phyloP scores from a whole-genome alignment of 1,284 basidiomycete genomes.

The Mycosarcoma maydis region DNA sequence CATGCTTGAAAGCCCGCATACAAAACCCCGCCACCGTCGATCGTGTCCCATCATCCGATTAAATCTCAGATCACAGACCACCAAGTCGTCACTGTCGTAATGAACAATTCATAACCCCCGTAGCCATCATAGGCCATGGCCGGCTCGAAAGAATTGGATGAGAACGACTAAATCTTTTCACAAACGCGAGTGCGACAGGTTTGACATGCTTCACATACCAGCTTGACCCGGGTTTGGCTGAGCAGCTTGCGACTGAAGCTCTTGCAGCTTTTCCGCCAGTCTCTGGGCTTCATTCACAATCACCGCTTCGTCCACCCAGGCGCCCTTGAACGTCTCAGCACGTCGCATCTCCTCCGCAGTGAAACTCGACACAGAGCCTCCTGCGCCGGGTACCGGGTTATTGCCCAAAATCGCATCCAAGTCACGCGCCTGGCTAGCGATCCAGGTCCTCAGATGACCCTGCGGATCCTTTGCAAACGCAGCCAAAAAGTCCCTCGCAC shows the following conservation, averaged over 20 bases:
- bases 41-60: too few species aligned
- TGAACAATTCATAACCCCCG: too few species aligned
- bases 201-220: background rate
- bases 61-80: too few species aligned
- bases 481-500: conserved; percentile 85
- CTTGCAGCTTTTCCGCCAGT: conserved; percentile 58
- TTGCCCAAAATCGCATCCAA: conserved; percentile 80
- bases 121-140: too few species aligned
- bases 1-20: too few species aligned
- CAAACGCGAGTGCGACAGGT: too few species aligned
- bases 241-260: conserved; percentile 40
- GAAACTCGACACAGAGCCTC: conserved; percentile 69
- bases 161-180: too few species aligned
- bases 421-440: conserved; percentile 89
- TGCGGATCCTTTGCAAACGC: conserved; percentile 83
- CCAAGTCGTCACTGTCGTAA: too few species aligned
- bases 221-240: conserved; percentile 17
- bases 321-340: conserved; percentile 86
- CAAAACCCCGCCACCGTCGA: too few species aligned
- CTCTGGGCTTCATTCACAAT: conserved; percentile 62
- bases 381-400: conserved; percentile 73
- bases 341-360: conserved; percentile 85
- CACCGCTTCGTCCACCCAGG: conserved; percentile 74
- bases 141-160: too few species aligned
- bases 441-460: conserved; percentile 85